These are phyloP conservation scores for Ballota nigra DNA, from an alignment of 257 asterid species.

Conservation along the genomic window DNA sequence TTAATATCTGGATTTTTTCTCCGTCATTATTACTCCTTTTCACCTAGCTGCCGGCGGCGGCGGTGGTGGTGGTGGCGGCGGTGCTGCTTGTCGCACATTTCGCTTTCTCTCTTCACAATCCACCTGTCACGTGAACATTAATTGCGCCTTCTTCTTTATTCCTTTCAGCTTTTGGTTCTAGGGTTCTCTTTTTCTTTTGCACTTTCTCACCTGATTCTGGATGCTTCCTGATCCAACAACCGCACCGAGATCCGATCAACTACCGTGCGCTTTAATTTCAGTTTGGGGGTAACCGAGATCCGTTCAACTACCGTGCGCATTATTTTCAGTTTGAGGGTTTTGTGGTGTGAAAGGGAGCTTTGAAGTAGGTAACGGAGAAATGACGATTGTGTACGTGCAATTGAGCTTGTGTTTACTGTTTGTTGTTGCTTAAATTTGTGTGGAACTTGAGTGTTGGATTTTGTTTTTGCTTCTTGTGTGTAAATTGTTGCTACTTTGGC, in stretches of 20 bases:
- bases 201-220: slow-evolving; percentile 32
- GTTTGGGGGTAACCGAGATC: slow-evolving; percentile 39
- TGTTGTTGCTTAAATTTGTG: slow-evolving; percentile 29
- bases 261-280: slow-evolving; percentile 17
- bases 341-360: slow-evolving; percentile 19
- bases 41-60: slow-evolving; percentile 30
- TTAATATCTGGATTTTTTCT: background rate
- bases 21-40: slow-evolving; percentile 7
- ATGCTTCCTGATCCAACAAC: slow-evolving; percentile 39
- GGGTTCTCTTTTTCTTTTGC: slow-evolving; percentile 27
- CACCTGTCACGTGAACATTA: slow-evolving; percentile 63
- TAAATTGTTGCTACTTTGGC: slow-evolving; percentile 22
- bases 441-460: background rate
- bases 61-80: slow-evolving; percentile 39
- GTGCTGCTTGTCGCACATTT: slow-evolving; percentile 50
- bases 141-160: slow-evolving; percentile 30
- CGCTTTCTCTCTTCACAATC: slow-evolving; percentile 65
- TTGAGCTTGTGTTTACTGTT: slow-evolving; percentile 19
- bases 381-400: slow-evolving; percentile 15
- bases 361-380: slow-evolving; percentile 27
- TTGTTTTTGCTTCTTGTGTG: slow-evolving; percentile 16
- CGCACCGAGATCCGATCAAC: slow-evolving; percentile 38
- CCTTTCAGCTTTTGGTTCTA: slow-evolving; percentile 20
- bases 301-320: slow-evolving; percentile 19
- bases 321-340: slow-evolving; percentile 24